Evolutionary conservation across 2,329 filamentous ascomycete genomes (phyloP), one percentile per base, ranked within the genome.

Genomic region (Aureobasidium sp.): DNA sequence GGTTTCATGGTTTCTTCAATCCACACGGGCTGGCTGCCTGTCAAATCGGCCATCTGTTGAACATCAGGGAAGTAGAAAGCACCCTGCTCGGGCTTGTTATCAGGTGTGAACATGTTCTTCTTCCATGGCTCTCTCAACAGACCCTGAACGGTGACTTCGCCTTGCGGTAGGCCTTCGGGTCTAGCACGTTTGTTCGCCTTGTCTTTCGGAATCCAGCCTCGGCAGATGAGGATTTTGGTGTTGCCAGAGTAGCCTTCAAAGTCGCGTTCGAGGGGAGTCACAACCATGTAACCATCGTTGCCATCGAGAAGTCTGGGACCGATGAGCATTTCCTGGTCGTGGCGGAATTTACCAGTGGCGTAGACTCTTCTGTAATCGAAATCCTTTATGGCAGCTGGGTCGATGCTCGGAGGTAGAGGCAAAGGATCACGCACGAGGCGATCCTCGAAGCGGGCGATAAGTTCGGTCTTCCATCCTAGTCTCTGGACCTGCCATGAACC

Each of bases 61-160:
- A 99, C 90, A 74, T 96, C 93, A 0, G 94, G 93, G 71, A 99
- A 99, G 76, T 96, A 96, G 73, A 95, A 99, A 74, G 91, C 87
- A 63, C 87, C 85, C 71, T 86, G 86, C 67, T 92, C 87, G 0
- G 93, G 93, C 67, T 85, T 80, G 69, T 99, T 99, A 0, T 89
- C 86, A 0, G 94, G 94, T 61, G 94, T 99, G 74, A 99, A 99
- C 83, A 92, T 88, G 74, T 99, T 99, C 81, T 93, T 96, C 82
- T 96, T 94, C 84, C 90, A 96, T 9, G 93, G 93, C 77, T 94
- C 86, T 63, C 94, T 78, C 72, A 99, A 73, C 72, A 99, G 70
- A 0, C 94, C 94, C 76, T 96, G 86, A 2, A 99, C 86, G 0
- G 82, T 83, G 10, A 97, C 86, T 69, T 88, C 84, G 0, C 86